Conservation (phyloP, 208 protist species). For the Leishmania martiniquensis region DNA sequence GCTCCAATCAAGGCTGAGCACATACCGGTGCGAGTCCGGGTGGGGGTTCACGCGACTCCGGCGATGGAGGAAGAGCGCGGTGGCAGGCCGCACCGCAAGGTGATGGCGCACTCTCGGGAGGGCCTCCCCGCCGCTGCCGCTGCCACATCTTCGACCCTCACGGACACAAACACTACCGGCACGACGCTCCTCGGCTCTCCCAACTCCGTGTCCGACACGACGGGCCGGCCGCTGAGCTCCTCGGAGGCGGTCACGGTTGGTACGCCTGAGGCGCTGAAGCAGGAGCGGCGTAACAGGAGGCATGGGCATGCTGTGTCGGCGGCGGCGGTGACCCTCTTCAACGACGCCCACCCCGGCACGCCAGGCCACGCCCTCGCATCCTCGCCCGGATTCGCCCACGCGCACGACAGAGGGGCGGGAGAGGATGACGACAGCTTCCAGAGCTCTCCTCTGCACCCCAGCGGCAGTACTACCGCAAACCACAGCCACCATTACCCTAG, state of each 20-base stretch:
- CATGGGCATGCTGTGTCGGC: background rate
- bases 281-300: background rate
- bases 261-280: background rate
- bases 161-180: constrained; percentile 1
- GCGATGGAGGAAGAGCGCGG: background rate
- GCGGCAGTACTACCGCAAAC: constrained; percentile 1
- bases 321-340: background rate
- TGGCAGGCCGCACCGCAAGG: background rate
- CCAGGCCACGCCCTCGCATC: background rate
- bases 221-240: background rate
- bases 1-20: background rate
- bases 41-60: background rate
- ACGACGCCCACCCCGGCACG: background rate
- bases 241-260: background rate
- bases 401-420: background rate
- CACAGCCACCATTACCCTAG: background rate
- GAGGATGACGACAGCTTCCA: background rate
- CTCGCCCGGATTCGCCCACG: background rate
- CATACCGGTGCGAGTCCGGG: background rate
- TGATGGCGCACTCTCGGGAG: background rate
- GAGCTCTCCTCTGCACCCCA: background rate
- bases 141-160: background rate
- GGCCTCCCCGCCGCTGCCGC: background rate
- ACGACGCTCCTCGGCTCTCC: constrained; percentile 15
- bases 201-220: background rate